Conservation (phyloP, 2,329 filamentous ascomycete species). For the Arthrobotrys iridis region DNA sequence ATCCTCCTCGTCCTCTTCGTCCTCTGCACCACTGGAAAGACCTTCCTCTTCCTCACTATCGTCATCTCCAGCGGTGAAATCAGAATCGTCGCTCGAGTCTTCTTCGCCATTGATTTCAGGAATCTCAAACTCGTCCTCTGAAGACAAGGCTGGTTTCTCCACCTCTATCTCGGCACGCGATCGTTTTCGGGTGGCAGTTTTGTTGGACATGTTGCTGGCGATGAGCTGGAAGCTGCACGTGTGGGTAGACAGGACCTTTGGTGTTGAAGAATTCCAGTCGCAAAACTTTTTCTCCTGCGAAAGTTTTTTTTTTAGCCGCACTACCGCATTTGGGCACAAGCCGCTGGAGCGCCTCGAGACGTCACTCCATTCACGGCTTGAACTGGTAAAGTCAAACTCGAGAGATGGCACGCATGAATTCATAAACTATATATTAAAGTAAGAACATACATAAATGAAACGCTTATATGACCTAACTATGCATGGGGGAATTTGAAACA, state of each 20-base stretch:
- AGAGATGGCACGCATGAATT: neutral
- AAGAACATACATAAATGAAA: neutral
- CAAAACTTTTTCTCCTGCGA: constrained; percentile 53
- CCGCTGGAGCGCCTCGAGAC: neutral
- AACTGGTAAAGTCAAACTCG: neutral
- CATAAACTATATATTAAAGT: constrained; percentile 7
- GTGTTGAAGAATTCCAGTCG: constrained; percentile 39
- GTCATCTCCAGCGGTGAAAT: constrained; percentile 68
- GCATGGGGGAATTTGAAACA: neutral
- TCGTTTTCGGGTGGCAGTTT: constrained; percentile 32
- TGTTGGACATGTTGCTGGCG: constrained; percentile 30
- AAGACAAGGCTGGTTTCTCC: constrained; percentile 40
- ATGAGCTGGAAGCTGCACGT: constrained; percentile 17
- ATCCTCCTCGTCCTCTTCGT: constrained; percentile 64
- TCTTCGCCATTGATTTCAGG: constrained; percentile 61
- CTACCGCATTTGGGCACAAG: constrained; percentile 42
- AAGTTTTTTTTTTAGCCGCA: constrained; percentile 51
- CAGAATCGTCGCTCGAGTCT: constrained; percentile 63
- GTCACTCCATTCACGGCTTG: neutral
- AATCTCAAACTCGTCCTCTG: constrained; percentile 52
- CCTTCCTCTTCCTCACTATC: constrained; percentile 63
- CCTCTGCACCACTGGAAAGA: constrained; percentile 70
- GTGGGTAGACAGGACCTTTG: constrained; percentile 6
- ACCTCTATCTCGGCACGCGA: constrained; percentile 40
- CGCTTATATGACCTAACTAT: neutral